These are phyloP conservation scores for Hyaloscypha variabilis DNA, from an alignment of 495 filamentous ascomycete genomes.

Conservation along the genomic window DNA sequence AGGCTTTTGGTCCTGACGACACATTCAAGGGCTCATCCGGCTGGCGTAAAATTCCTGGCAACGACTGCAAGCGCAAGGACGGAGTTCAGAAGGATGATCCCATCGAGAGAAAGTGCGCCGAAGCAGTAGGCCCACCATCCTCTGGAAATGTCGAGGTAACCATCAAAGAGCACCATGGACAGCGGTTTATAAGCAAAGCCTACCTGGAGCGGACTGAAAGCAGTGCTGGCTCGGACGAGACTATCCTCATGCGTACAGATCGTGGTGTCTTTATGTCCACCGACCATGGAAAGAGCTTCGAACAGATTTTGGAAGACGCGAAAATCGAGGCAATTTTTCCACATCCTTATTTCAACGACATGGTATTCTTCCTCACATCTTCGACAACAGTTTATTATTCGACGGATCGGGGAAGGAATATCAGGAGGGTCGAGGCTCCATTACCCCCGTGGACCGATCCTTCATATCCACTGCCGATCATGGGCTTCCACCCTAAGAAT, in stretches of 20 bases:
- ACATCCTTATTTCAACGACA: constrained; percentile 77
- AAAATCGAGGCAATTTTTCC: constrained; percentile 69
- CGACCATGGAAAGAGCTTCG: constrained; percentile 87
- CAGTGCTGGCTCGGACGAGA: constrained; percentile 71
- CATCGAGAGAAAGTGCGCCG: constrained; percentile 57
- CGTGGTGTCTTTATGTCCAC: constrained; percentile 68
- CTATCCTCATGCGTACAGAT: constrained; percentile 76
- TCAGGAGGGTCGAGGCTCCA: constrained; percentile 68
- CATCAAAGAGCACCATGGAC: constrained; percentile 58
- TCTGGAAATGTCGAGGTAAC: constrained; percentile 64
- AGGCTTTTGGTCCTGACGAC: constrained; percentile 56
- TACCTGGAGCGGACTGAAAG: constrained; percentile 82
- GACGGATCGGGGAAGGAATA: constrained; percentile 67
- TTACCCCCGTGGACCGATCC: constrained; percentile 40
- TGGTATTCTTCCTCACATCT: constrained; percentile 80
- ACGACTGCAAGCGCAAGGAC: constrained; percentile 67
- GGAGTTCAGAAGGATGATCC: constrained; percentile 61
- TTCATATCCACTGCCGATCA: constrained; percentile 41
- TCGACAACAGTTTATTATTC: constrained; percentile 74
- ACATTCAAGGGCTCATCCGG: constrained; percentile 85
- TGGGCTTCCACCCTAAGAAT: constrained; percentile 79
- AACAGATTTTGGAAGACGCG: constrained; percentile 54
- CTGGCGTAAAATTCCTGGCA: constrained; percentile 90
- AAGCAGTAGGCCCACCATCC: constrained; percentile 43
- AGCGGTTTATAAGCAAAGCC: constrained; percentile 61